phyloP scores from a whole-genome alignment of 1,284 basidiomycete species.

The Ganoderma lingzhi region DNA sequence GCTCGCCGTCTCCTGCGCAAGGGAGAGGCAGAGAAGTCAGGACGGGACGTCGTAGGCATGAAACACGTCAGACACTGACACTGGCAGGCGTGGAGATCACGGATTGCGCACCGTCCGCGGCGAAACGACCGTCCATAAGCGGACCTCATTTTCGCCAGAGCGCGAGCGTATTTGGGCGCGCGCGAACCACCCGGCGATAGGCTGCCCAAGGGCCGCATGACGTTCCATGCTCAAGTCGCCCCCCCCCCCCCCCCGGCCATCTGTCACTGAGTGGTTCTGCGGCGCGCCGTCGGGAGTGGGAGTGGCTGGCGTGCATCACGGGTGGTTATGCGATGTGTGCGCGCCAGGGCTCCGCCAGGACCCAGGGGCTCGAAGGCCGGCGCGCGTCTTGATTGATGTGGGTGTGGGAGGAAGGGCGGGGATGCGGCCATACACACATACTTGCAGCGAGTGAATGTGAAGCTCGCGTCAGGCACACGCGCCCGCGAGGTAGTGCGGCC shows the following conservation, averaged over 20 bases:
- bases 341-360: slow-evolving; percentile 12
- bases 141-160: neutral
- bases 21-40: neutral
- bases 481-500: neutral
- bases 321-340: slow-evolving; percentile 12
- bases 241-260: neutral
- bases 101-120: neutral
- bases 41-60: neutral
- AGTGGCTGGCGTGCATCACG: neutral
- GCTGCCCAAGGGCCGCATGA: neutral
- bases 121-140: neutral
- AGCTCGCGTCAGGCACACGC: neutral
- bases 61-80: neutral
- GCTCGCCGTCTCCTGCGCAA: neutral
- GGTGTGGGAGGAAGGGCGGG: slow-evolving; percentile 1
- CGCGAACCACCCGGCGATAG: neutral
- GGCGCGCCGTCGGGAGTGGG: slow-evolving; percentile 8
- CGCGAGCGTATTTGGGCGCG: neutral
- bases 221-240: neutral
- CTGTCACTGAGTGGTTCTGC: neutral
- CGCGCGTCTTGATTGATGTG: neutral
- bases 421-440: neutral
- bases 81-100: neutral
- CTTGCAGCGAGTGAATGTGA: neutral
- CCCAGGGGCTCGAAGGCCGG: slow-evolving; percentile 6